Base-by-base conservation (phyloP, 2,329 filamentous ascomycete species). In the Talaromyces verruculosus region DNA sequence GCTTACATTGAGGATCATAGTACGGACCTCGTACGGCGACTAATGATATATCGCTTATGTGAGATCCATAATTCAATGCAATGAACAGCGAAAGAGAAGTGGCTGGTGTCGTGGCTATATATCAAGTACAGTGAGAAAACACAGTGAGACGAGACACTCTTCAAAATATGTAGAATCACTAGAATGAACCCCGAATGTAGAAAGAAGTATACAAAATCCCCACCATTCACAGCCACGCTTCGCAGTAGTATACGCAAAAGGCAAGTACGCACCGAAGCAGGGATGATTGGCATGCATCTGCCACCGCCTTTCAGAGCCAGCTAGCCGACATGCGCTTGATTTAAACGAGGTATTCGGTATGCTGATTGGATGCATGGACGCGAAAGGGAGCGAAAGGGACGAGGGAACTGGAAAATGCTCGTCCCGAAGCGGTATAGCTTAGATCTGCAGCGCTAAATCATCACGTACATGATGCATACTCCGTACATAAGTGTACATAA, bases 231-330 rank as follows among this genome's bases (percentile, higher is more conserved):
- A 33, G 37, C 1, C 22, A 5, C 8, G 1, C 10, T 19, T 4
- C 6, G 1, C 37, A 64, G 62, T 65, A 60, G 3, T 61, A 22
- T 19, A 33, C 49, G 33, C 53, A 63, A 43, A 49, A 43, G 64
- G 64, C 49, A 65, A 65, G 28, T 49, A 41, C 33, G 33, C 35
- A 39, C 13, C 43, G 4, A 30, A 53, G 22, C 35, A 61, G 41
- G 35, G 28, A 65, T 61, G 51, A 37, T 47, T 22, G 47, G 39
- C 49, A 30, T 25, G 7, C 15, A 10, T 11, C 49, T 33, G 49
- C 25, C 39, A 45, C 22, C 51, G 41, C 13, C 25, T 47, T 53
- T 7, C 10, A 60, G 41, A 25, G 45, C 41, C 17, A 43, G 37
- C 39, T n/a, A 30, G 59, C 60, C 60, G 53, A 57, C 10, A 57